Evolutionary conservation across 805 yeast genomes (phyloP), one percentile per base, ranked within the genome.

Genomic region (Vanderwaltozyma tropicalis): DNA sequence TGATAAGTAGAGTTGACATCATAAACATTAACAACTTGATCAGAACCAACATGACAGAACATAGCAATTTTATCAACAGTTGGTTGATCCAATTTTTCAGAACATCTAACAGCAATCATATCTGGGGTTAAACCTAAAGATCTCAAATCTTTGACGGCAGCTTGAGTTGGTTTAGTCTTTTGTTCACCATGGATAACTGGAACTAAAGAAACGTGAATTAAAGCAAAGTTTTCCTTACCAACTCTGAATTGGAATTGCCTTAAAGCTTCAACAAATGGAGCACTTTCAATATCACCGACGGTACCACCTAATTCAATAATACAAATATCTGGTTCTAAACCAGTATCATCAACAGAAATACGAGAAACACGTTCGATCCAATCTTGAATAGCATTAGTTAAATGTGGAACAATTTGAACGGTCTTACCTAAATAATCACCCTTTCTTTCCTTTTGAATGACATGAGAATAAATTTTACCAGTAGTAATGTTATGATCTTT

Each of bases 31-130:
- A 92, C 72, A 33, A 92, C 97, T 68, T 92, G 97, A 41, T 89
- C 86, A n/a, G 94, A 84, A 21, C 96, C 96, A 50, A 92, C 98
- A 58, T 92, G 97, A 64, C 97, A 89, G 67, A 92, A 92, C 97
- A 92, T 92, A 41, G 96, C 92, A 57, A 92, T 89, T 67, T 92
- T 92, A 46, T 82, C 89, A 57, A 80, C 84, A 14, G 96, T 87
- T 46, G 87, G 77, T 41, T 66, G 64, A 54, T 83, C 94, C 50
- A 92, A 73, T 55, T 74, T 72, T 48, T 82, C 82, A 38, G 84
- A 71, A 69, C 98, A 92, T 68, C 98, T 78, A 69, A 97, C 89
- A 41, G 97, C 98, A 67, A 92, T 86, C 77, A 92, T 80, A 62
- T 92, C 97, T 15, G 97, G 96, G 27, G 80, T 76, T 60, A 92